Evolutionary conservation across 2,329 filamentous ascomycete genomes (phyloP).

Genomic region (Ceratocystis papillata): DNA sequence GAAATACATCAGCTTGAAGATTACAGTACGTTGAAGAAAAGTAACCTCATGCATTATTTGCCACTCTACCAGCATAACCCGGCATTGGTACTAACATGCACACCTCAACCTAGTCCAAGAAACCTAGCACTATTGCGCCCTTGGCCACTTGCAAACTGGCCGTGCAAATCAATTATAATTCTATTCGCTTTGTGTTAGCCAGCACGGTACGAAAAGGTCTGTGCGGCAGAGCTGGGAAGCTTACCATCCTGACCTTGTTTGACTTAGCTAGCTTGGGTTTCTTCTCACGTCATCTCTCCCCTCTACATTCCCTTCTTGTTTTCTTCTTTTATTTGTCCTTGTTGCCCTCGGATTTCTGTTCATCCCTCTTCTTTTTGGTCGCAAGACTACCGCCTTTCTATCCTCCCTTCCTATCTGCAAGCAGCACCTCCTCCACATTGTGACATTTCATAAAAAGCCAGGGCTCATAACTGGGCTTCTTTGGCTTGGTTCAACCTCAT

Average conservation of each 20-base stretch:
- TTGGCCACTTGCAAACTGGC: not conserved
- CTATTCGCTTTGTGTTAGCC: not conserved
- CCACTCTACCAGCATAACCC: not conserved
- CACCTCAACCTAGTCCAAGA: not conserved
- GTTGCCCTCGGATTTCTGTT: not conserved
- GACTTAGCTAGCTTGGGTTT: constrained; percentile 2
- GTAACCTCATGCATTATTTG: not conserved
- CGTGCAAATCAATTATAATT: not conserved
- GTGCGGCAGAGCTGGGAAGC: not conserved
- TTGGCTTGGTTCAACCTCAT: not conserved
- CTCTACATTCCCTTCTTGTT: constrained; percentile 7
- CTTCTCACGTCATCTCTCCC: not conserved
- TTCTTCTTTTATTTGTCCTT: not conserved
- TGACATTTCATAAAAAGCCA: not conserved
- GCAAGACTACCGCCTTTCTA: not conserved
- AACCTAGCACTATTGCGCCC: not conserved
- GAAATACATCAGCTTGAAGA: no score
- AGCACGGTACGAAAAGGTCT: constrained; percentile 2
- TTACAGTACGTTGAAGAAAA: not conserved
- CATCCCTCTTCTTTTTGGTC: not conserved
- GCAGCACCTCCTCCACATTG: not conserved
- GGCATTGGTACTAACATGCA: not conserved
- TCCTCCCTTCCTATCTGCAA: not conserved
- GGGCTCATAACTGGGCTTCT: constrained; percentile 10
- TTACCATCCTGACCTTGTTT: not conserved